Conservation (phyloP, 805 yeast genomes). For the Hanseniaspora vineae region DNA sequence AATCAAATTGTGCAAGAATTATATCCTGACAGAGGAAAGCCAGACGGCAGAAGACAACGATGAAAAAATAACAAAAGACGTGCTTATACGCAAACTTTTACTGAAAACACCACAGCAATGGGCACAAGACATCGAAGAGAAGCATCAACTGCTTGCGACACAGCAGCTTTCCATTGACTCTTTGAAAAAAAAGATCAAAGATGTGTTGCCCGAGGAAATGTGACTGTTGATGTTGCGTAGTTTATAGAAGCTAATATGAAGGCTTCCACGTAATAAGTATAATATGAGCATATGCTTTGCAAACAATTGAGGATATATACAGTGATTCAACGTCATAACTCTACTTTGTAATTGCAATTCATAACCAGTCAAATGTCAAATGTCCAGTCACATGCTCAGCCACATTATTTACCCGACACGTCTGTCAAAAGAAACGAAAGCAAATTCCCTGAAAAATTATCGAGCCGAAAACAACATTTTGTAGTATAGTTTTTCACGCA, state of each 20-base stretch:
- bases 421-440: too few species aligned
- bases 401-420: too few species aligned
- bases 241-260: background rate
- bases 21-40: background rate
- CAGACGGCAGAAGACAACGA: background rate
- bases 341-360: background rate
- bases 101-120: constrained; percentile 19
- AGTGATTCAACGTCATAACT: background rate
- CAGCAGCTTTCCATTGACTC: constrained; percentile 12
- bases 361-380: too few species aligned
- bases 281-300: too few species aligned
- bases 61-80: constrained; percentile 10
- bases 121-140: constrained; percentile 13
- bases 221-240: background rate
- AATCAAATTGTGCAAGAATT: constrained; percentile 2
- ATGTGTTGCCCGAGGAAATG: constrained; percentile 1
- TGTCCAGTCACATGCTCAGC: too few species aligned
- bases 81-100: constrained; percentile 11
- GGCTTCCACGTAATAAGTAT: background rate
- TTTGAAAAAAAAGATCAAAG: constrained; percentile 7
- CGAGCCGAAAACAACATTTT: too few species aligned
- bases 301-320: too few species aligned
- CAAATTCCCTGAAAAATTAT: too few species aligned
- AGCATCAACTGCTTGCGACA: constrained; percentile 15
- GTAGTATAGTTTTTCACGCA: too few species aligned